Evolutionary conservation across 108 stramenopile genomes (phyloP).

Genomic region (Discostella pseudostelligera): DNA sequence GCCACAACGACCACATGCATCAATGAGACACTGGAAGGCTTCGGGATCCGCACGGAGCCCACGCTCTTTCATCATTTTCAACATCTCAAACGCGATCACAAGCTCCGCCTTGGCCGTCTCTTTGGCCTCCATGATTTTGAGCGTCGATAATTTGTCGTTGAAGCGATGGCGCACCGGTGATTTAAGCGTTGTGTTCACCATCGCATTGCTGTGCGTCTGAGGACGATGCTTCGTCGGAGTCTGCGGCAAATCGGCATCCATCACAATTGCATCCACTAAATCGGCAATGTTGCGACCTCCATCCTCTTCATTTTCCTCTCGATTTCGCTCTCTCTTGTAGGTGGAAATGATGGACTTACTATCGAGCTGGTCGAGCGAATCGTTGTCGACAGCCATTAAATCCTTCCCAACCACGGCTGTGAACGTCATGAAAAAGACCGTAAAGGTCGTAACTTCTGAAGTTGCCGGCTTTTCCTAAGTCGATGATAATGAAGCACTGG

Average conservation of each 20-base stretch:
- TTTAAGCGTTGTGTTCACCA: conserved; percentile 8
- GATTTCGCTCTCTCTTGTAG: conserved; percentile 24
- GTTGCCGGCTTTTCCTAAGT: conserved; percentile 37
- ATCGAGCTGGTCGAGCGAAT: conserved; percentile 50
- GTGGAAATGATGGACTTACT: conserved; percentile 70
- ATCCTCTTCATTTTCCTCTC: conserved; percentile 14
- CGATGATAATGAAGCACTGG: background rate
- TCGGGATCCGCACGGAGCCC: conserved; percentile 75
- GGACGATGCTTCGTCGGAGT: conserved; percentile 21
- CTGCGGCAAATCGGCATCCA: conserved; percentile 35
- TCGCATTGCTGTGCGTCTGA: background rate
- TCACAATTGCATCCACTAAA: conserved; percentile 45
- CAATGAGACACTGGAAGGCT: conserved; percentile 79
- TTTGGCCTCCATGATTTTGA: conserved; percentile 80
- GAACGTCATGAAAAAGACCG: conserved; percentile 85
- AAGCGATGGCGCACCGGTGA: conserved; percentile 54
- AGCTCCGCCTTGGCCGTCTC: conserved; percentile 74
- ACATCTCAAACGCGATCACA: conserved; percentile 78
- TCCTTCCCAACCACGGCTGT: conserved; percentile 78
- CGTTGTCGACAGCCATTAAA: conserved; percentile 63
- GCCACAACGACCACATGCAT: conserved; percentile 83
- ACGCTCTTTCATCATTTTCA: conserved; percentile 84
- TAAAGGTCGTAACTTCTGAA: conserved; percentile 77
- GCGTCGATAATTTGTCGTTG: conserved; percentile 67
- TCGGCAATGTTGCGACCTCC: conserved; percentile 25